A percentile compares a stretch with the other conserved stretches of the same genome.
Conservation (phyloP, 2,329 filamentous ascomycete genomes). For the Fusarium sp. region DNA sequence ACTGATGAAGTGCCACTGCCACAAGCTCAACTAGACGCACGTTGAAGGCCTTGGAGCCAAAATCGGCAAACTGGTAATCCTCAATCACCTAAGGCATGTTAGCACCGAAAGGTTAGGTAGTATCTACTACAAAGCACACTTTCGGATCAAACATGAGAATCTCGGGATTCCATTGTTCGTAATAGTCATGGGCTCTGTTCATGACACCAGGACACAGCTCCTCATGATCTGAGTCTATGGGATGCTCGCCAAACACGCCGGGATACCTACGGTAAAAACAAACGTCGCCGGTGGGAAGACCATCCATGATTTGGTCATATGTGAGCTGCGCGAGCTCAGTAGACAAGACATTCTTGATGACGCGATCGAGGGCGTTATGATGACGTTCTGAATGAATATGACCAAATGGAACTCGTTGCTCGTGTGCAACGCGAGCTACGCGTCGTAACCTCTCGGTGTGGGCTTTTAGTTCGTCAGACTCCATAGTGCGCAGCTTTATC, state of each 20-base stretch:
- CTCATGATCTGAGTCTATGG: constrained; percentile 23
- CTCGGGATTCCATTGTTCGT: constrained; percentile 3
- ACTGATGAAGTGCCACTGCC: constrained; percentile 16
- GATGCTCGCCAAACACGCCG: constrained; percentile 24
- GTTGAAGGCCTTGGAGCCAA: not conserved
- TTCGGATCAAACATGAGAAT: constrained; percentile 22
- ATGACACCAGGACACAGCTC: constrained; percentile 9
- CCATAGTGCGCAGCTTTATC: not conserved
- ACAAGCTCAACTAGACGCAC: constrained; percentile 9
- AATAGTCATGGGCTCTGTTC: not conserved
- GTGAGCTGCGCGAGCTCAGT: constrained; percentile 19
- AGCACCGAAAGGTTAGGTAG: not conserved
- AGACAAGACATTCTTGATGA: constrained; percentile 8
- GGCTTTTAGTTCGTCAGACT: not conserved
- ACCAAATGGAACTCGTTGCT: not conserved
- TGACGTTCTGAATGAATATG: not conserved
- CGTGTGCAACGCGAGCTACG: not conserved
- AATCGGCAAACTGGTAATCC: not conserved
- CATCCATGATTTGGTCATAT: constrained; percentile 34
- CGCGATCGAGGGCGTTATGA: not conserved
- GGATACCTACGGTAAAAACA: constrained; percentile 19
- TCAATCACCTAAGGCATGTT: not conserved
- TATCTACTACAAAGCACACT: not conserved
- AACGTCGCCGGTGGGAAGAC: constrained; percentile 20
- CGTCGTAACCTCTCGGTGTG: not conserved